phyloP scores from a whole-genome alignment of 768 basidiomycete species.

The Mycena capillaripes region DNA sequence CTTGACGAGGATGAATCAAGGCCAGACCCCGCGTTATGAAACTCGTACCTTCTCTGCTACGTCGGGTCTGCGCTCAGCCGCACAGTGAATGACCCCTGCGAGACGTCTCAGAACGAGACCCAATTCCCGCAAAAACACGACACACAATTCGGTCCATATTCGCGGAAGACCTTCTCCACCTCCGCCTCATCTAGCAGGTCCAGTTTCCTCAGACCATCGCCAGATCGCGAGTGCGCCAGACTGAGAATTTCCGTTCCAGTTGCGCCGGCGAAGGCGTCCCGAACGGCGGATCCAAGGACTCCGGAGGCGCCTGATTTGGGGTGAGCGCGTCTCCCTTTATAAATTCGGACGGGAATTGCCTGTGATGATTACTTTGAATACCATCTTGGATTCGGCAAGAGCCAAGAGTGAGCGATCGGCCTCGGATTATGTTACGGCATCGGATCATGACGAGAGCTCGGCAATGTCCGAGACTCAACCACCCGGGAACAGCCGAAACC shows the following conservation, averaged over 20 bases:
- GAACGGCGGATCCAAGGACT: constrained; percentile 87
- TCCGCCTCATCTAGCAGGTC: constrained; percentile 75
- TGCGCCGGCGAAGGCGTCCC: constrained; percentile 69
- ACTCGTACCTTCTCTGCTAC: constrained; percentile 86
- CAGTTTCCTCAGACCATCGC: constrained; percentile 65
- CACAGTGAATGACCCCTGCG: constrained; percentile 92
- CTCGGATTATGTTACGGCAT: no score
- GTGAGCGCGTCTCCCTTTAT: neutral
- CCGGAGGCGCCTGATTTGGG: constrained; percentile 85
- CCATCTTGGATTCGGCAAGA: neutral
- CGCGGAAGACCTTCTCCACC: constrained; percentile 67
- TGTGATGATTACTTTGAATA: constrained; percentile 34
- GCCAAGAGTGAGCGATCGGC: no score
- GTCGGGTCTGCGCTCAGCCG: constrained; percentile 94
- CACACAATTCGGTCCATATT: constrained; percentile 81
- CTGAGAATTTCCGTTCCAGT: constrained; percentile 65
- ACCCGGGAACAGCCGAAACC: no score
- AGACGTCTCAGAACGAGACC: constrained; percentile 17
- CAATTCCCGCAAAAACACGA: constrained; percentile 26
- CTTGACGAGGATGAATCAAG: constrained; percentile 48
- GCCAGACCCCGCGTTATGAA: neutral
- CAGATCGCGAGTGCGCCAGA: constrained; percentile 80
- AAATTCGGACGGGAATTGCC: neutral
- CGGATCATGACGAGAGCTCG: neutral
- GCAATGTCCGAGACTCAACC: no score